Evolutionary conservation across 371 early-diverging fungal genomes (phyloP).

Genomic region (Sporodiniella umbellata): DNA sequence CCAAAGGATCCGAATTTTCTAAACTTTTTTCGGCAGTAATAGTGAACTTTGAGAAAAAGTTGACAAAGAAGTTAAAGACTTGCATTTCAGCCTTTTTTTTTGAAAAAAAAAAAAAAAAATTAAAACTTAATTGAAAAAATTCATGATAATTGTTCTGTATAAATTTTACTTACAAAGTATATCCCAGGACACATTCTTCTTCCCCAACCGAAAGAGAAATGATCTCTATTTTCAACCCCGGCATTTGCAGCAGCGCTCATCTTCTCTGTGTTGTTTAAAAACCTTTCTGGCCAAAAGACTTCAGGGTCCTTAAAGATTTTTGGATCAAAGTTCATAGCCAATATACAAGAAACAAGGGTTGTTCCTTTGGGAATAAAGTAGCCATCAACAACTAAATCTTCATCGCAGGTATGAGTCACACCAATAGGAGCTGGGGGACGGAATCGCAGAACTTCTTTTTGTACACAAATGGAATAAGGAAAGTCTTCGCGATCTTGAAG

Average conservation of each 20-base stretch:
- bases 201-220: constrained; percentile 24
- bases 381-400: constrained; percentile 10
- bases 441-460: constrained; percentile 15
- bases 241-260: constrained; percentile 15
- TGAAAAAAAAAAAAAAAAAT: too few species aligned
- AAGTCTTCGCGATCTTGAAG: neutral
- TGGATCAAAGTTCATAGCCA: constrained; percentile 9
- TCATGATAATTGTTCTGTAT: neutral
- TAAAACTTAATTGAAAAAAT: neutral
- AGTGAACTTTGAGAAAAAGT: constrained; percentile 3
- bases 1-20: too few species aligned
- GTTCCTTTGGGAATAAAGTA: constrained; percentile 12
- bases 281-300: constrained; percentile 15
- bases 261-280: constrained; percentile 6
- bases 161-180: neutral
- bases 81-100: constrained; percentile 14
- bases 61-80: constrained; percentile 8
- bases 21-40: too few species aligned
- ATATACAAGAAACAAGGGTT: constrained; percentile 9
- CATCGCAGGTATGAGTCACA: constrained; percentile 1
- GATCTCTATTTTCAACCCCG: constrained; percentile 9
- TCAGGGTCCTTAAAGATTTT: constrained; percentile 4
- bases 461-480: constrained; percentile 6
- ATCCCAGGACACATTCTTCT: constrained; percentile 20
- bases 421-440: constrained; percentile 7